Percentiles rank a stretch among this genome's conserved stretches.
Evolutionary conservation across 148 eudicot genomes (phyloP).

Genomic region (Vaccinium corymbosum): DNA sequence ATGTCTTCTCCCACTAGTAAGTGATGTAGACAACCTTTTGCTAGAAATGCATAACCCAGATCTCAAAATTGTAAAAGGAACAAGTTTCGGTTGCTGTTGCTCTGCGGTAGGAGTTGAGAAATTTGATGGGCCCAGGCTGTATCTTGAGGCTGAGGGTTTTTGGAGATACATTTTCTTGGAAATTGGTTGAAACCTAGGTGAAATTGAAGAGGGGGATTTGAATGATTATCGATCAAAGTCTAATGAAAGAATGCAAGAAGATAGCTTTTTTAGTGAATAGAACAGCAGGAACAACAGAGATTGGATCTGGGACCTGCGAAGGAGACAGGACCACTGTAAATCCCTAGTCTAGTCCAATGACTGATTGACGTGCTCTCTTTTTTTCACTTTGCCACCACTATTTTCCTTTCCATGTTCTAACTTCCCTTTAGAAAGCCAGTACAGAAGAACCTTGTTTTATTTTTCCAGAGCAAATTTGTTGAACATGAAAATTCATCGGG

Average conservation of each 20-base stretch:
- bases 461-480: background rate
- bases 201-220: background rate
- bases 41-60: conserved; percentile 32
- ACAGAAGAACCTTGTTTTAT: background rate
- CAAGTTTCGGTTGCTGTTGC: background rate
- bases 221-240: background rate
- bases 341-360: no score
- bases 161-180: conserved; percentile 24
- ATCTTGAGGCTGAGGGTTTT: conserved; percentile 21
- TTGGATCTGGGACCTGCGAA: no score
- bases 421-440: background rate
- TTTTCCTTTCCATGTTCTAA: no score
- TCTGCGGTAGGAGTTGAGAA: background rate
- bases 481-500: no score
- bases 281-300: background rate
- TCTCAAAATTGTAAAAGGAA: conserved; percentile 17
- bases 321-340: no score
- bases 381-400: background rate
- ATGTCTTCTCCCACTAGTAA: conserved; percentile 21
- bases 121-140: conserved; percentile 8
- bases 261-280: background rate
- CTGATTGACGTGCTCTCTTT: background rate
- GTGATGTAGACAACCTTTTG: conserved; percentile 29
- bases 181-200: background rate
- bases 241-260: background rate